Conservation (phyloP, 2,329 filamentous ascomycete species). For the Chaetomiaceae sp. region DNA sequence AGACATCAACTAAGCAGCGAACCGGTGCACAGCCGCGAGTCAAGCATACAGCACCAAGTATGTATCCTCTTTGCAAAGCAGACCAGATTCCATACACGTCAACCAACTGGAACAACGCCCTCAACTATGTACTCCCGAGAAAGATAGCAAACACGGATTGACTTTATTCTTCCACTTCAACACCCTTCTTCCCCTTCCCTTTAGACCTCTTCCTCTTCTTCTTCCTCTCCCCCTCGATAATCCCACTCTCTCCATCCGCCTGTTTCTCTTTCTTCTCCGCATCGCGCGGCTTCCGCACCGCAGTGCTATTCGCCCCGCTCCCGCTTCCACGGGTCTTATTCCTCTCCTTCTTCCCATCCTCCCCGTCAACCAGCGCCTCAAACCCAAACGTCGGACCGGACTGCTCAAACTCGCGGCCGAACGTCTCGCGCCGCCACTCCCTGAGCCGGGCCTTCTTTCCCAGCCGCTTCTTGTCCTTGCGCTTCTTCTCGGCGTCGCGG, state of each 20-base stretch:
- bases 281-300: slow-evolving; percentile 9
- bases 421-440: slow-evolving; percentile 72
- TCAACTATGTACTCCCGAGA: neutral
- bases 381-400: slow-evolving; percentile 57
- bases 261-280: slow-evolving; percentile 22
- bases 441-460: slow-evolving; percentile 89
- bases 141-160: neutral
- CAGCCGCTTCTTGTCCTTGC: slow-evolving; percentile 78
- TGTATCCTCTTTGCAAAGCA: no score
- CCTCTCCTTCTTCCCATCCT: slow-evolving; percentile 31
- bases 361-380: slow-evolving; percentile 35
- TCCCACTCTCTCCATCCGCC: slow-evolving; percentile 23
- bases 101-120: neutral
- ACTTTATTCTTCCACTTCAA: slow-evolving; percentile 25
- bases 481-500: slow-evolving; percentile 83
- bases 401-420: slow-evolving; percentile 54
- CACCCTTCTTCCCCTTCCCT: slow-evolving; percentile 35
- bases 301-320: slow-evolving; percentile 20
- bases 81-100: neutral
- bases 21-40: no score
- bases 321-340: slow-evolving; percentile 28
- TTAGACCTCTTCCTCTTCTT: slow-evolving; percentile 34
- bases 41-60: no score
- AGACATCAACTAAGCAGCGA: no score
- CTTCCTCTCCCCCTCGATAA: slow-evolving; percentile 29